Evolutionary conservation across 1,139 yeast genomes (phyloP).

Genomic region (Taphrina pruni): DNA sequence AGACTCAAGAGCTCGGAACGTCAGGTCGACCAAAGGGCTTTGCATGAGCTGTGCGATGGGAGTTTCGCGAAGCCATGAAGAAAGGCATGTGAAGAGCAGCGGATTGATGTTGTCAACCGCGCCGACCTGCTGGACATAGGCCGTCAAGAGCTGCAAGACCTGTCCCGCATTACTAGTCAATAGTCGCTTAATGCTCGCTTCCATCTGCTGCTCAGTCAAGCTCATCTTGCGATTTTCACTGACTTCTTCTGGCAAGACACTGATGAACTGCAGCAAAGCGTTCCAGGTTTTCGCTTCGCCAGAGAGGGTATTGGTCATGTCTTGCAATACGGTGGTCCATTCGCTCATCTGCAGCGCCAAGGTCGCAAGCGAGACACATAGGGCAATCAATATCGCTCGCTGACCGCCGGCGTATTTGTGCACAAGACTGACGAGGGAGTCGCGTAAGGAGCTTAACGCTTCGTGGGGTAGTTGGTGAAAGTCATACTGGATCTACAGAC

Average conservation of each 20-base stretch:
- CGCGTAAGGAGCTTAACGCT: slow-evolving; percentile 63
- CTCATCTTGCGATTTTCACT: slow-evolving; percentile 77
- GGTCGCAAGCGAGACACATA: slow-evolving; percentile 80
- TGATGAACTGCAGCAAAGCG: slow-evolving; percentile 72
- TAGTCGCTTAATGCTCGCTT: slow-evolving; percentile 65
- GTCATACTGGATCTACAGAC: slow-evolving; percentile 68
- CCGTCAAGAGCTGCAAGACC: slow-evolving; percentile 59
- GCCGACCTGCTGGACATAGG: slow-evolving; percentile 55
- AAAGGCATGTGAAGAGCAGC: slow-evolving; percentile 73
- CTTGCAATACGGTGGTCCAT: slow-evolving; percentile 77
- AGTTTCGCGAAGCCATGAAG: slow-evolving; percentile 88
- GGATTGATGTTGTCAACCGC: slow-evolving; percentile 49
- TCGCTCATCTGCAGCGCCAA: slow-evolving; percentile 74
- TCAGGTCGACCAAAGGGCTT: slow-evolving; percentile 67
- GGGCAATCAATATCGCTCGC: slow-evolving; percentile 73
- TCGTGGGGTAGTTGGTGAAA: slow-evolving; percentile 71
- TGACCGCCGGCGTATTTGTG: slow-evolving; percentile 57
- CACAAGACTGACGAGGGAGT: slow-evolving; percentile 65
- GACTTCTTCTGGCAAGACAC: slow-evolving; percentile 89
- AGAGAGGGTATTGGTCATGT: slow-evolving; percentile 64
- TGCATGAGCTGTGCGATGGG: slow-evolving; percentile 70
- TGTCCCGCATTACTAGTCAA: slow-evolving; percentile 71
- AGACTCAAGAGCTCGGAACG: slow-evolving; percentile 69
- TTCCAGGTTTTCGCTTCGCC: slow-evolving; percentile 50
- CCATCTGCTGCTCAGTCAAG: slow-evolving; percentile 80